Base-by-base conservation (phyloP, 116 monocot species). In the Zostera marina region DNA sequence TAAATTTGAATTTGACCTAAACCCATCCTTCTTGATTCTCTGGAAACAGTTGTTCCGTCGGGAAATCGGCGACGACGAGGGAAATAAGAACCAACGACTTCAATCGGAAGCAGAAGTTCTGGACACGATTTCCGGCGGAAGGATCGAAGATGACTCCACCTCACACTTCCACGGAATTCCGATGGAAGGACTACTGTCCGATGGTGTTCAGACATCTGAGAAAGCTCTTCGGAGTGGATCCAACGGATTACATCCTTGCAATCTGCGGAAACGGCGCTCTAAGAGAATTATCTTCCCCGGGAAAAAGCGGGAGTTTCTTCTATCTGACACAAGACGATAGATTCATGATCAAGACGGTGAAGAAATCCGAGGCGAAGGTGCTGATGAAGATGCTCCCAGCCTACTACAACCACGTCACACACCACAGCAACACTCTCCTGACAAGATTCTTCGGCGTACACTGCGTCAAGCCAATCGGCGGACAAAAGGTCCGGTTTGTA, bases 101-200 rank as follows among this genome's bases (percentile, higher is more conserved):
- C 39, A 82, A 88, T 59, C 81, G 82, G 0, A 74, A 60, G 59
- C 88, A 88, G 70, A 88, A 88, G 70, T 88, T 71, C 58, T 88
- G 94, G 94, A 94, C 94, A 7, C 78, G 85, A 51, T 94, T 94
- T 44, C 94, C 94, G 5, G 73, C 94, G 0, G 88, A 94, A 59
- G 94, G 94, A 24, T 94, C 94, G 1, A 94, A 94, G 81, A 67
- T 69, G 32, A 94, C 94, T 26, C 94, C 88, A 1, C 88, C 94
- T 1, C 94, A 94, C 54, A 77, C 70, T 41, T 77, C 94, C 1
- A 66, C 52, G 1, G 94, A 94, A 70, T 94, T 94, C 58, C 60
- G 84, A 48, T 94, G 94, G 94, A 94, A 94, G 73, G 94, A 94
- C 48, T 94, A 94, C 53, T 94, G 84, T 49, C 94, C 94, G 7